These are phyloP conservation scores for Boletus austroedulis DNA, from an alignment of 1,284 basidiomycete species.

Conservation along the genomic window DNA sequence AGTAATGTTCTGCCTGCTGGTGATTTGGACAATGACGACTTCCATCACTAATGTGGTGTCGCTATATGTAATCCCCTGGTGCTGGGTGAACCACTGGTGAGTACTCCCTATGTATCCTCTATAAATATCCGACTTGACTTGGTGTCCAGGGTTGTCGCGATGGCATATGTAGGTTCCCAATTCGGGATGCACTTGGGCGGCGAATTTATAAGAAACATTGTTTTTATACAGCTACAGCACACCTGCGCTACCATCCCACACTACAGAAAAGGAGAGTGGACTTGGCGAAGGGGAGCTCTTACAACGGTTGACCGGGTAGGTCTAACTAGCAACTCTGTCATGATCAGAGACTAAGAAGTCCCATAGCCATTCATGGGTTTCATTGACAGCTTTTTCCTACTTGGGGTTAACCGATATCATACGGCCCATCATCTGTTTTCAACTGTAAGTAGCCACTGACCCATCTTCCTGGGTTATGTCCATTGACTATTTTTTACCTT, in stretches of 20 bases:
- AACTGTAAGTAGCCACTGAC: neutral
- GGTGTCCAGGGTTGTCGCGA: neutral
- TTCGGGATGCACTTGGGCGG: neutral
- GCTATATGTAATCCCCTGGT: constrained; percentile 1
- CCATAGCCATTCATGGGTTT: neutral
- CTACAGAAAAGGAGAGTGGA: constrained; percentile 2
- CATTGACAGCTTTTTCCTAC: neutral
- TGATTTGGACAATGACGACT: neutral
- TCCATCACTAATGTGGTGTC: neutral
- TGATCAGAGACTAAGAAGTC: neutral
- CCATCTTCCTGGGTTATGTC: no score
- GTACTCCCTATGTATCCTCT: neutral
- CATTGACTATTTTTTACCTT: neutral
- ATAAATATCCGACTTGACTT: neutral
- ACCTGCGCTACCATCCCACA: constrained; percentile 1
- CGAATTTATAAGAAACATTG: neutral
- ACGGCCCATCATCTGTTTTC: constrained; percentile 3
- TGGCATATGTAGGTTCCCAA: neutral
- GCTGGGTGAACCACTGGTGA: constrained; percentile 3
- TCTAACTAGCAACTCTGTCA: neutral
- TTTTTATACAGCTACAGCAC: neutral
- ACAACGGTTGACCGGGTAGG: neutral
- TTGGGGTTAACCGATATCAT: neutral
- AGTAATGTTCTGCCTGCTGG: neutral
- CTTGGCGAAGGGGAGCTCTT: constrained; percentile 1